Evolutionary conservation across 163 green algal species (phyloP).

Genomic region (Prototheca wickerhamii): DNA sequence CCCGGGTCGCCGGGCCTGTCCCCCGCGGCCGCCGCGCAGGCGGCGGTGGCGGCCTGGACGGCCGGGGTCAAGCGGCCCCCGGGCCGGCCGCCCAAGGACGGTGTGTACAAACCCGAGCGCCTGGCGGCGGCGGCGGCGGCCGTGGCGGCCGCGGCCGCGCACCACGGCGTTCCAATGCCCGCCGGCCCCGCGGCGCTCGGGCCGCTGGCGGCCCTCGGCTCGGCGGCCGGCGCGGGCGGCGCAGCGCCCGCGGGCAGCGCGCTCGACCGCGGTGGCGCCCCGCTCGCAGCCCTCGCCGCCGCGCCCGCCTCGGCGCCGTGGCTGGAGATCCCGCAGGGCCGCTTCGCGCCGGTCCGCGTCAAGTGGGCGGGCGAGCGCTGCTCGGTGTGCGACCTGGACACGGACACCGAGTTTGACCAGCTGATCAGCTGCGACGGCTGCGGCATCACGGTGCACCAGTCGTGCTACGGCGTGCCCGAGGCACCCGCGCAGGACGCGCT

Average conservation of each 20-base stretch:
- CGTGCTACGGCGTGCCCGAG: conserved; percentile 83
- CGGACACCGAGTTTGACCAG: conserved; percentile 84
- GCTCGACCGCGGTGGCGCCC: neutral
- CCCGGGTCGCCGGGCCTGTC: no score
- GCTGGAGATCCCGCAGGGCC: conserved; percentile 12
- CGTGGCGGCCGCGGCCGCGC: neutral
- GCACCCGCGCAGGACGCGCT: conserved; percentile 55
- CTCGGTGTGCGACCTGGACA: conserved; percentile 74
- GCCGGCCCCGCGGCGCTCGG: neutral
- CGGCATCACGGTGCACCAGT: conserved; percentile 86
- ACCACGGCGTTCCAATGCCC: neutral
- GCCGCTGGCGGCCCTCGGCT: neutral
- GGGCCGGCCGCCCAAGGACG: conserved; percentile 9
- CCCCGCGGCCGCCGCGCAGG: neutral
- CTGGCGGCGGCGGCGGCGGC: no score
- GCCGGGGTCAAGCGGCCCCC: neutral
- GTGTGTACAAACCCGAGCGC: conserved; percentile 15
- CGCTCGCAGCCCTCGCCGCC: conserved; percentile 6
- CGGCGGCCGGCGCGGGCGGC: neutral
- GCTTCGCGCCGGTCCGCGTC: conserved; percentile 53
- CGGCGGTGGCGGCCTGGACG: neutral
- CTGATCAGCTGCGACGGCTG: conserved; percentile 81
- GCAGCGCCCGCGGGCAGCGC: neutral
- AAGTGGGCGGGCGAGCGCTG: conserved; percentile 79
- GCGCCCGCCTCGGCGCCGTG: neutral